These are phyloP conservation scores for Dactylellina parvicollis DNA, from an alignment of 2,329 filamentous ascomycete genomes.

Conservation along the genomic window DNA sequence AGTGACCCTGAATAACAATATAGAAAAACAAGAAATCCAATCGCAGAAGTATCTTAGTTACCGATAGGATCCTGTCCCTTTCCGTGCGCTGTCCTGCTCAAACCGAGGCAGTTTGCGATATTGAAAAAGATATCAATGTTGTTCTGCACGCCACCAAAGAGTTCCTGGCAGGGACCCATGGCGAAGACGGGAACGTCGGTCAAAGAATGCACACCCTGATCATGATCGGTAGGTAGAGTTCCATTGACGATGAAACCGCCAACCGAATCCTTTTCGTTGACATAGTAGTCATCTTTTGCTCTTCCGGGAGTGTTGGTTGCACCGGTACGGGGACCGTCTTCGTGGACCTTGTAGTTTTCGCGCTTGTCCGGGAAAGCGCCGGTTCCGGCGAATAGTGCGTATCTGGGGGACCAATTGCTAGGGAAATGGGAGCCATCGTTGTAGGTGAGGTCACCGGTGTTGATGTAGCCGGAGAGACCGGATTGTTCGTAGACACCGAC, in stretches of 20 bases:
- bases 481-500: slow-evolving; percentile 78
- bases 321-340: slow-evolving; percentile 71
- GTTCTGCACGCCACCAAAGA: slow-evolving; percentile 76
- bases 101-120: slow-evolving; percentile 74
- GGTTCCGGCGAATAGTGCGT: slow-evolving; percentile 78
- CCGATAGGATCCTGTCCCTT: slow-evolving; percentile 56
- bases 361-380: slow-evolving; percentile 77
- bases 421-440: slow-evolving; percentile 80
- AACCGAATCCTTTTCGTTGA: slow-evolving; percentile 73
- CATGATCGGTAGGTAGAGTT: slow-evolving; percentile 72
- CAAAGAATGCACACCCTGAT: slow-evolving; percentile 78
- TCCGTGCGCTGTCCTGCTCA: slow-evolving; percentile 60
- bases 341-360: slow-evolving; percentile 79
- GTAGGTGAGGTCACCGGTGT: slow-evolving; percentile 72
- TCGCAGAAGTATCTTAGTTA: slow-evolving; percentile 57
- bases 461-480: slow-evolving; percentile 77
- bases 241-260: slow-evolving; percentile 79
- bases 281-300: slow-evolving; percentile 69
- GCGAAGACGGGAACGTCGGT: slow-evolving; percentile 83
- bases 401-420: slow-evolving; percentile 83
- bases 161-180: slow-evolving; percentile 79
- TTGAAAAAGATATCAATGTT: slow-evolving; percentile 80
- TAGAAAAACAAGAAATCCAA: slow-evolving; percentile 23
- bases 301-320: slow-evolving; percentile 68
- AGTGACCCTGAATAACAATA: no score